Base-by-base conservation (phyloP, 2,329 filamentous ascomycete species). In the Trichoderma polysporum region DNA sequence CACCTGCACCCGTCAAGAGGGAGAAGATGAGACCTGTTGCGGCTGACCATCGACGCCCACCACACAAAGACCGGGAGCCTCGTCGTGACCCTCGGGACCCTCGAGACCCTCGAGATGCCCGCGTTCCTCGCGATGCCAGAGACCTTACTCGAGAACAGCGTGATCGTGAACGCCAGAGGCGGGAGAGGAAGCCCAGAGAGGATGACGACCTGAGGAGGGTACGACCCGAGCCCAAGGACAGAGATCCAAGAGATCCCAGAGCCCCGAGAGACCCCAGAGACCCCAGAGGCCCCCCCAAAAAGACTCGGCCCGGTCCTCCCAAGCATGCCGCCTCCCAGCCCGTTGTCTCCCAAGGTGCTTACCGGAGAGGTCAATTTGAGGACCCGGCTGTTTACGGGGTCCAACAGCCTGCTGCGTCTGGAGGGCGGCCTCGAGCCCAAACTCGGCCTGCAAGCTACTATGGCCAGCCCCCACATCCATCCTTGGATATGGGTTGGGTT, bases 391-490 rank as follows among this genome's bases (percentile, higher is more conserved):
- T 70, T 66, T 80, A 79, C 66, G 77, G 74, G 45, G 69, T 78
- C 35, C 75, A 76, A 63, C 76, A 78, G 59, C 73, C 78, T 56
- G 77, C 76, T 3, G 67, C 71, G 9, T 73, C 76, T 4, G 72
- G 69, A 47, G 69, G 70, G 52, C 76, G 76, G 27, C 78, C 77
- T 19, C 74, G 76, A 53, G 75, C 77, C 35, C 73, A 75, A 39
- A 73, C 76, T 29, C 72, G 78, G 22, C 76, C 78, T 33, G 74
- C 75, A 25, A 80, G 75, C 68, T 79, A 79, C 68, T 79, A 79
- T 41, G 76, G 76, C 25, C 77, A 79, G 62, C 66, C 70, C 17
- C 70, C 68, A 4, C 74, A 71, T n/a, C 72, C 71, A 17, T 73
- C 74, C 65, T 68, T 69, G 33, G 71, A 71, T 57, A 70, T 74